Percentiles rank a stretch among this genome's conserved stretches.
Conservation (phyloP, 306 rosid genomes). For the Vigna angularis region DNA sequence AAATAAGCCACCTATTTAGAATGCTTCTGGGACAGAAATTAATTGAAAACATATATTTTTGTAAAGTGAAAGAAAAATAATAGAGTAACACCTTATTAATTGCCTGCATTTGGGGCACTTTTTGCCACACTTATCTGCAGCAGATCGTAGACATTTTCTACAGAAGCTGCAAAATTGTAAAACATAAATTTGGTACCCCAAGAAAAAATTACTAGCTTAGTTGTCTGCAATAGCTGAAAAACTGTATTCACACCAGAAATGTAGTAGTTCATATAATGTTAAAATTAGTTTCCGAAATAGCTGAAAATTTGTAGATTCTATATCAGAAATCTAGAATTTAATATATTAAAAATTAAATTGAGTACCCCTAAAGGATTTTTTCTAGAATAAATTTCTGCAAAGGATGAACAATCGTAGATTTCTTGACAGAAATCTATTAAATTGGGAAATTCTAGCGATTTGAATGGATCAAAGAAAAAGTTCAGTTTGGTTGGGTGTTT, state of each 20-base stretch:
- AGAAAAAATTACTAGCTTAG: not conserved
- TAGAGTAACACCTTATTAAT: slow-evolving; percentile 62
- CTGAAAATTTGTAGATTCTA: not conserved
- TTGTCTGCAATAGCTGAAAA: slow-evolving; percentile 73
- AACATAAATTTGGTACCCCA: not conserved
- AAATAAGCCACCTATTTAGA: not conserved
- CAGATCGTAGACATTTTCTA: slow-evolving; percentile 81
- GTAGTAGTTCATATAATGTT: not conserved
- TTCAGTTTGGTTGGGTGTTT: slow-evolving; percentile 1
- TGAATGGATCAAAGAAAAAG: not conserved
- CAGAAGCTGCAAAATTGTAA: slow-evolving; percentile 68
- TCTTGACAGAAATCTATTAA: not conserved
- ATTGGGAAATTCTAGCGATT: not conserved
- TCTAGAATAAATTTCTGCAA: slow-evolving; percentile 38
- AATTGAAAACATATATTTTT: not conserved
- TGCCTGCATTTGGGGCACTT: slow-evolving; percentile 97
- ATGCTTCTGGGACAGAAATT: not conserved
- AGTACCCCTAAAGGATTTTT: not conserved
- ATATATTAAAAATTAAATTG: not conserved
- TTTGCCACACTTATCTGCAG: slow-evolving; percentile 93
- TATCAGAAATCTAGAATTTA: slow-evolving; percentile 32
- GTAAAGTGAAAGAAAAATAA: not conserved
- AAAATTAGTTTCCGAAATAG: not conserved
- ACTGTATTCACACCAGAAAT: slow-evolving; percentile 27
- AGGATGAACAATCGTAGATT: not conserved